A percentile compares a stretch with the other conserved stretches of the same genome.
Evolutionary conservation across 495 filamentous ascomycete species (phyloP).

Genomic region (Lepraria neglecta): DNA sequence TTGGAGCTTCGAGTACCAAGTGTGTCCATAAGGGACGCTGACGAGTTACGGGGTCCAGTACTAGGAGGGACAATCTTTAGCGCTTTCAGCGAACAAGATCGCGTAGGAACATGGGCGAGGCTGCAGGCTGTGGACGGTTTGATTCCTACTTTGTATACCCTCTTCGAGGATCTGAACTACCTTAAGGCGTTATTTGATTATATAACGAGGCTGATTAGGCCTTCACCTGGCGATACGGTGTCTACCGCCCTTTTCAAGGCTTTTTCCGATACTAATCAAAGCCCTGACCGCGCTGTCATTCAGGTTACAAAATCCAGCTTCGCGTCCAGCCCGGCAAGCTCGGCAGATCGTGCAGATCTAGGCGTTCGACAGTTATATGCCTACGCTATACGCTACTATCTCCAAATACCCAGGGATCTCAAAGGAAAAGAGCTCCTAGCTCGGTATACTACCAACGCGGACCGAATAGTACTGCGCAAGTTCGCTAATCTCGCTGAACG

Average conservation of each 20-base stretch:
- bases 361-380: slow-evolving; percentile 14
- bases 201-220: background rate
- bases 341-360: slow-evolving; percentile 14
- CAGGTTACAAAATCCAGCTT: slow-evolving; percentile 12
- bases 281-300: background rate
- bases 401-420: slow-evolving; percentile 15
- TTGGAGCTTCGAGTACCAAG: slow-evolving; percentile 1
- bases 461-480: slow-evolving; percentile 10
- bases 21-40: background rate
- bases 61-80: background rate
- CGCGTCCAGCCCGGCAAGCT: slow-evolving; percentile 4
- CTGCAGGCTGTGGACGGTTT: slow-evolving; percentile 3
- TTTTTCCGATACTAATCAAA: slow-evolving; percentile 1
- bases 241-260: slow-evolving; percentile 1
- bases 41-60: background rate
- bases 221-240: background rate
- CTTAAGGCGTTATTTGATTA: background rate
- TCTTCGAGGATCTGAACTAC: slow-evolving; percentile 8
- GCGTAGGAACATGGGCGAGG: slow-evolving; percentile 1
- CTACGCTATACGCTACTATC: slow-evolving; percentile 19
- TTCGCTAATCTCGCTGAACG: slow-evolving; percentile 20
- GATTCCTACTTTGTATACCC: background rate
- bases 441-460: slow-evolving; percentile 13
- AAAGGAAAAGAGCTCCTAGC: slow-evolving; percentile 15
- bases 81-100: slow-evolving; percentile 5